Percentiles rank a stretch among this genome's conserved stretches.
Evolutionary conservation across 1,284 basidiomycete species (phyloP).

Genomic region (Cutaneotrichosporon daszewskae): DNA sequence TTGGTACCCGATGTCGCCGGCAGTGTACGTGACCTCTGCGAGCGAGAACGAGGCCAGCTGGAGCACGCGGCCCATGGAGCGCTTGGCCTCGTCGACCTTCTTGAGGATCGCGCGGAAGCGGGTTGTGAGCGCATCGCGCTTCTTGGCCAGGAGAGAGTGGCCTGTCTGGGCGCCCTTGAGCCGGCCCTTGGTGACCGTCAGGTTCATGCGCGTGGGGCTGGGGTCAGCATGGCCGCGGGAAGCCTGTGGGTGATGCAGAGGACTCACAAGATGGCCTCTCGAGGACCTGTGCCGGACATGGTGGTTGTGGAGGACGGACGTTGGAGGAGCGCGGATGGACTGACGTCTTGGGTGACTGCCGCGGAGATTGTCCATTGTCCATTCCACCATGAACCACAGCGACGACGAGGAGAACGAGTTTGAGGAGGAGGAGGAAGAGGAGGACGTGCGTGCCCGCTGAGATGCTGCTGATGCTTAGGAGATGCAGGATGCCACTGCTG

Average conservation of each 20-base stretch:
- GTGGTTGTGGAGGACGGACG: too few relatives aligned
- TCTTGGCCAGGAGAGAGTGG: slow-evolving; percentile 94
- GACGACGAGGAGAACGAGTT: slow-evolving; percentile 36
- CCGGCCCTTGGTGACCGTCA: slow-evolving; percentile 87
- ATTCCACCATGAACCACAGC: slow-evolving; percentile 30
- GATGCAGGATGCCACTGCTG: slow-evolving; percentile 17
- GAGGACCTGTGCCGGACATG: slow-evolving; percentile 82
- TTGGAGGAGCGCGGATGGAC: too few relatives aligned
- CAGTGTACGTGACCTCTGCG: slow-evolving; percentile 96
- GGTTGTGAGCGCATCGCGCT: slow-evolving; percentile 90
- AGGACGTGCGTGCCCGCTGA: slow-evolving; percentile 6
- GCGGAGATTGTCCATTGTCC: too few relatives aligned
- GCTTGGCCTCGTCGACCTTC: slow-evolving; percentile 96
- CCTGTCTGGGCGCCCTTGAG: slow-evolving; percentile 97
- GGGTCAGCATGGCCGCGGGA: slow-evolving; percentile 3
- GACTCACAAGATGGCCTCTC: slow-evolving; percentile 75
- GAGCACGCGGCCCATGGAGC: slow-evolving; percentile 98
- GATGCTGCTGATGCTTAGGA: slow-evolving; percentile 12
- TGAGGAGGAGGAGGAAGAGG: slow-evolving; percentile 19
- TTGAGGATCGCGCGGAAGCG: slow-evolving; percentile 82
- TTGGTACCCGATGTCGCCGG: slow-evolving; percentile 94
- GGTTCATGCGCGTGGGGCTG: slow-evolving; percentile 81
- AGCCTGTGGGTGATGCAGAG: neutral
- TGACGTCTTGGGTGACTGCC: too few relatives aligned
- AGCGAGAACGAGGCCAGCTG: slow-evolving; percentile 97